These are phyloP conservation scores for Candida broadrunensis DNA, from an alignment of 805 yeast genomes.

Conservation along the genomic window DNA sequence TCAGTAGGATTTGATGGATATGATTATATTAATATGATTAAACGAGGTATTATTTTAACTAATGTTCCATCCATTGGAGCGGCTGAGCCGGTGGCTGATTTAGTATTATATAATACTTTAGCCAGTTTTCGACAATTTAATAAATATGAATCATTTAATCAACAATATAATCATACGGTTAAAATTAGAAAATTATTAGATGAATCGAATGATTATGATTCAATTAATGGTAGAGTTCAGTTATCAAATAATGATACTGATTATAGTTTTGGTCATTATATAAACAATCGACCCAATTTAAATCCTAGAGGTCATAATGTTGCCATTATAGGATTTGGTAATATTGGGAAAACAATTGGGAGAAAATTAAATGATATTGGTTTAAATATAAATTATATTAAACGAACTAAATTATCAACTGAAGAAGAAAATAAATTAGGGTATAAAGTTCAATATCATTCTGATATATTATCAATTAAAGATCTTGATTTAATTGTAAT, in stretches of 20 bases:
- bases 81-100: conserved; percentile 70
- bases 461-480: conserved; percentile 28
- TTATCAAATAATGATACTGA: conserved; percentile 2
- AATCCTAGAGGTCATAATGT: conserved; percentile 59
- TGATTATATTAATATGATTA: conserved; percentile 40
- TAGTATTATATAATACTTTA: conserved; percentile 58
- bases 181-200: conserved; percentile 37
- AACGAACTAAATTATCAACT: conserved; percentile 44
- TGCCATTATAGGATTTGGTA: conserved; percentile 72
- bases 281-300: conserved; percentile 43
- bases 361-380: conserved; percentile 55
- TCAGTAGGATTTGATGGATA: conserved; percentile 58
- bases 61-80: conserved; percentile 58
- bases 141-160: conserved; percentile 43
- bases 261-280: conserved; percentile 36
- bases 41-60: conserved; percentile 49
- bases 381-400: conserved; percentile 62
- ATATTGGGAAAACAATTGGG: conserved; percentile 68
- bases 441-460: conserved; percentile 42
- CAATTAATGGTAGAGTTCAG: conserved; percentile 21
- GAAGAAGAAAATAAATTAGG: conserved; percentile 35
- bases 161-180: conserved; percentile 40
- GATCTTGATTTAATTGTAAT: conserved; percentile 59
- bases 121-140: conserved; percentile 58
- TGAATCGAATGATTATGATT: conserved; percentile 31